These are phyloP conservation scores for Cyclocybe aegerita DNA, from an alignment of 768 basidiomycete genomes.

Conservation along the genomic window DNA sequence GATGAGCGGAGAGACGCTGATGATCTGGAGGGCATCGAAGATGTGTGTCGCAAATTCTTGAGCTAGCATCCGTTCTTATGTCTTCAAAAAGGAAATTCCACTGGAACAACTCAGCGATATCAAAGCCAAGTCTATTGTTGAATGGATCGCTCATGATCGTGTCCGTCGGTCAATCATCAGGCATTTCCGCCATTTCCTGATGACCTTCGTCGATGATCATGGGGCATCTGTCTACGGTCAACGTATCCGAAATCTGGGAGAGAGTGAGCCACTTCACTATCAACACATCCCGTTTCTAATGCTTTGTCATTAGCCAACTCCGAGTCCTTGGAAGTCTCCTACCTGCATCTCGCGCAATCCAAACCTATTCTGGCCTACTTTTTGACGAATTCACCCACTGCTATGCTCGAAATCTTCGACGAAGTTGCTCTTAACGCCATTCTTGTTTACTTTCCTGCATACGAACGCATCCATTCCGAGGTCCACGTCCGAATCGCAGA, in stretches of 20 bases:
- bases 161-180: constrained; percentile 88
- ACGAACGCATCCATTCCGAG: constrained; percentile 96
- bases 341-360: constrained; percentile 88
- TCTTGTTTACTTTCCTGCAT: constrained; percentile 92
- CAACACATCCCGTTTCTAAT: not conserved
- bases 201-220: constrained; percentile 93
- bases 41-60: constrained; percentile 48
- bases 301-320: constrained; percentile 69
- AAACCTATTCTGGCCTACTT: constrained; percentile 98
- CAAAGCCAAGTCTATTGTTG: constrained; percentile 94
- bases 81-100: constrained; percentile 73
- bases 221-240: constrained; percentile 93
- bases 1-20: constrained; percentile 91
- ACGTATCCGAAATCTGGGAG: constrained; percentile 89
- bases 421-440: constrained; percentile 93
- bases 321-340: constrained; percentile 97
- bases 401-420: constrained; percentile 94
- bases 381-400: constrained; percentile 89
- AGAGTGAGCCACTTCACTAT: constrained; percentile 59
- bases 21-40: constrained; percentile 87
- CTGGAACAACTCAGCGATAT: constrained; percentile 96
- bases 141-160: constrained; percentile 94
- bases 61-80: not conserved
- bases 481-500: constrained; percentile 97
- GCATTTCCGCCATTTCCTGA: constrained; percentile 93